Evolutionary conservation across 768 basidiomycete species (phyloP).

Genomic region (Boletus subcaerulescens): DNA sequence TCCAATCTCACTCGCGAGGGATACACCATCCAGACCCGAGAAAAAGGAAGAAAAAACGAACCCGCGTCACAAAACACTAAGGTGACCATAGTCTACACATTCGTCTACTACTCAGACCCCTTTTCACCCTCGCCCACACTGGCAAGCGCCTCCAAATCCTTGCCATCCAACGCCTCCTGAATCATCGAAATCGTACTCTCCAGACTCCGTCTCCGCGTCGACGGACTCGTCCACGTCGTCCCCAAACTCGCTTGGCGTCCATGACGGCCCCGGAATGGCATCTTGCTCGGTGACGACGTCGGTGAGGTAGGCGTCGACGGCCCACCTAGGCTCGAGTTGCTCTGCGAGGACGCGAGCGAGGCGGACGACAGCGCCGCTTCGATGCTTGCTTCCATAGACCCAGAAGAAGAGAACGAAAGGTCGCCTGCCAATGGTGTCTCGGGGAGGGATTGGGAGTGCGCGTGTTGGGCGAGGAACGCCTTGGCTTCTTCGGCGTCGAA

Average conservation of each 20-base stretch:
- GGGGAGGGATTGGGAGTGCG: conserved; percentile 42
- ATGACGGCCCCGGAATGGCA: conserved; percentile 64
- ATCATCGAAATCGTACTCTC: conserved; percentile 97
- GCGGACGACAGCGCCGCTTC: conserved; percentile 24
- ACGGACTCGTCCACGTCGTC: conserved; percentile 89
- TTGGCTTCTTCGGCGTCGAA: conserved; percentile 77
- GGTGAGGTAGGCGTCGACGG: conserved; percentile 35
- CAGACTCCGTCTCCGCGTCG: conserved; percentile 84
- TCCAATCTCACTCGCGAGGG: too few species aligned
- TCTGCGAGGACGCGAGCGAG: conserved; percentile 26
- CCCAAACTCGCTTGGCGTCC: conserved; percentile 61
- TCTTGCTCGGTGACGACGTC: conserved; percentile 41
- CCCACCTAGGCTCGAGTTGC: conserved; percentile 19
- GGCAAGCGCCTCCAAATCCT: conserved; percentile 36
- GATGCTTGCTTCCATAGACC: conserved; percentile 41
- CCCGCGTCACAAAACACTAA: too few species aligned
- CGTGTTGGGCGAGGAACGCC: conserved; percentile 46
- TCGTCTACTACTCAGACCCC: background rate
- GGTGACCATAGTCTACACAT: too few species aligned
- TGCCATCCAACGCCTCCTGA: conserved; percentile 87
- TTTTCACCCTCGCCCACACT: background rate
- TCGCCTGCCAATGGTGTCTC: conserved; percentile 47
- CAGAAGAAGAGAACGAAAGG: conserved; percentile 45
- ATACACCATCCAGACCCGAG: too few species aligned
- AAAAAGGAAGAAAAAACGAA: too few species aligned